Evolutionary conservation across 495 filamentous ascomycete species (phyloP), one percentile per base, ranked within the genome.

Genomic region (Physcia stellaris): DNA sequence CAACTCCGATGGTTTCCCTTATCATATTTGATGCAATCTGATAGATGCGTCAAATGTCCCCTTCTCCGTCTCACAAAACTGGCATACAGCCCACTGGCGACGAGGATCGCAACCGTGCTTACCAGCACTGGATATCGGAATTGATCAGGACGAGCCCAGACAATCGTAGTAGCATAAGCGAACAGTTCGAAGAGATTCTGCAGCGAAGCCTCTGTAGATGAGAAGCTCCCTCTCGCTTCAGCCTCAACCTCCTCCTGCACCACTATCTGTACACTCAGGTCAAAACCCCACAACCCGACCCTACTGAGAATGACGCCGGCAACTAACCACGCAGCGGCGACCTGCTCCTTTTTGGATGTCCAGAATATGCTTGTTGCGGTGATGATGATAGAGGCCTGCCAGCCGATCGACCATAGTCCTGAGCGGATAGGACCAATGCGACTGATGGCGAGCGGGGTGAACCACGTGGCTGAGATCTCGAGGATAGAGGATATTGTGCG

Each of bases 141-240:
- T 31, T 76, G 58, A 0, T 62, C 58, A 0, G 79, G 77, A 0
- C 41, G 48, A 1, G 68, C 53, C 37, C 73, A 82, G 7, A 71
- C 45, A 29, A 82, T 68, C 0, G 80, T 85, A 0, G 63, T 61
- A 0, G 63, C 64, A 42, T 64, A 83, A 0, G 78, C 73, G 1
- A 70, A 42, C 26, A 83, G 58, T 50, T 85, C 79, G 43, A 80
- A 82, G 4, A 67, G 32, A 43, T 75, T 83, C 53, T 83, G 79
- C 6, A 70, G 58, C 0, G 75, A 60, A 20, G 66, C 58, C 49
- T 85, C 79, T 5, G 68, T 62, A 0, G 74, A 48, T 0, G 79
- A 83, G 48, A 85, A 83, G 0, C 60, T 44, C 4, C 72, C 77
- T 16, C 79, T 64, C 2, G 52, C 40, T 6, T 56, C 55, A 5